A percentile compares a stretch with the other conserved stretches of the same genome.
These are phyloP conservation scores for Podila horticola DNA, from an alignment of 192 early-diverging fungal species.

Conservation along the genomic window DNA sequence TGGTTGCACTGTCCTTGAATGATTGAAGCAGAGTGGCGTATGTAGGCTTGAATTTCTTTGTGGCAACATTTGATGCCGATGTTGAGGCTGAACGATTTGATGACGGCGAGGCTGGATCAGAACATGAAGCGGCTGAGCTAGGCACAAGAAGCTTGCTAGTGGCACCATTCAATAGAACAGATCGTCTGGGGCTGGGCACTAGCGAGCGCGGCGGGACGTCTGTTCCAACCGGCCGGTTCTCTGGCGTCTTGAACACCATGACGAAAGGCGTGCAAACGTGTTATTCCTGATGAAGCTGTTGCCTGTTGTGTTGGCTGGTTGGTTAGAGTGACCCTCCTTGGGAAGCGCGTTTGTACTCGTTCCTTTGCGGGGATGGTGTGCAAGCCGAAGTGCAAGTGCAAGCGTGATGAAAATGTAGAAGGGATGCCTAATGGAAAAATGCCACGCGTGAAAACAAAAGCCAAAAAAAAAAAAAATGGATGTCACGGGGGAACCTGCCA, in stretches of 20 bases:
- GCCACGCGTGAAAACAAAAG: too few relatives aligned
- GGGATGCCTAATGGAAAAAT: too few relatives aligned
- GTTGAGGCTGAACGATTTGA: background rate
- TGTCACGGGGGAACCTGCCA: too few relatives aligned
- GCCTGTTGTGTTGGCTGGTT: too few relatives aligned
- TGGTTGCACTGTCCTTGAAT: background rate
- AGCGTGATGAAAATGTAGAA: too few relatives aligned
- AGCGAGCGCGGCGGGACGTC: background rate
- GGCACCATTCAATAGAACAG: background rate
- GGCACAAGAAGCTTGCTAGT: background rate
- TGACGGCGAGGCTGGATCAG: background rate
- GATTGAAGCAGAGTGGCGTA: background rate
- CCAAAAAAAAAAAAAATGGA: too few relatives aligned
- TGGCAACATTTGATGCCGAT: background rate
- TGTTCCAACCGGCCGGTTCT: background rate
- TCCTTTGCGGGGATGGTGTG: too few relatives aligned
- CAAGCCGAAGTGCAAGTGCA: too few relatives aligned
- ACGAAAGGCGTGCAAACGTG: background rate
- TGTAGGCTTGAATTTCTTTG: background rate
- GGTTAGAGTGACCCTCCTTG: too few relatives aligned
- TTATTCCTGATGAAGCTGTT: too few relatives aligned
- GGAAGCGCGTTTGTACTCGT: too few relatives aligned
- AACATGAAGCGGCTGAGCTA: background rate
- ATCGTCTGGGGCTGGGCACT: background rate
- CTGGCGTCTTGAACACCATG: constrained; percentile 3